A percentile compares a stretch with the other conserved stretches of the same genome.
These are phyloP conservation scores for Syzygium grande DNA, from an alignment of 345 rosid genomes.

Conservation along the genomic window DNA sequence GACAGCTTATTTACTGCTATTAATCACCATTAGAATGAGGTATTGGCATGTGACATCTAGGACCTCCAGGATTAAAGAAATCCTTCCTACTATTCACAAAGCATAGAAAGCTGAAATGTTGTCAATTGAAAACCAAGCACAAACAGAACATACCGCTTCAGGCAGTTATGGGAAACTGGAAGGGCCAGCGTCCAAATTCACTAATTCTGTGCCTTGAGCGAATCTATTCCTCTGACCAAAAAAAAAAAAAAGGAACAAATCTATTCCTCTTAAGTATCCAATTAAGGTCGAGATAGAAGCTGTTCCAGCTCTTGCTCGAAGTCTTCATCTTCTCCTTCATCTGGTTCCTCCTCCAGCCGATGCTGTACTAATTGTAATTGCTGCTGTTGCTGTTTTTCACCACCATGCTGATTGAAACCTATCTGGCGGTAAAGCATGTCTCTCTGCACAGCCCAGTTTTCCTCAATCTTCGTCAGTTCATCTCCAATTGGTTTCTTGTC, in stretches of 20 bases:
- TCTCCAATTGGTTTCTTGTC: constrained; percentile 37
- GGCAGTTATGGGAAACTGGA: not conserved
- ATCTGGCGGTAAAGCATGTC: constrained; percentile 36
- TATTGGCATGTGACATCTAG: not conserved
- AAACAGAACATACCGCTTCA: not conserved
- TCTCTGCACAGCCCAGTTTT: constrained; percentile 49
- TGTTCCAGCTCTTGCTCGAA: constrained; percentile 32
- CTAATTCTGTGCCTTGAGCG: not conserved
- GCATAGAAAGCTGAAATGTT: not conserved
- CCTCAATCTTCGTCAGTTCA: constrained; percentile 31
- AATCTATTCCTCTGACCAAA: not conserved
- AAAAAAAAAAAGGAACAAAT: not conserved
- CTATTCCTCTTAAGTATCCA: not conserved
- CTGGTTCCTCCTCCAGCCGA: not conserved
- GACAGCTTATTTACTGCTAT: not conserved
- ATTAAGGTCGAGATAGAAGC: constrained; percentile 14
- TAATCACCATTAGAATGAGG: not conserved
- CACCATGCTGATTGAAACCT: constrained; percentile 16
- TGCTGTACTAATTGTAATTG: not conserved
- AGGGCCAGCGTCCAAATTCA: not conserved
- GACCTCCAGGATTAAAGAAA: not conserved
- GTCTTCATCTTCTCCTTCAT: constrained; percentile 17
- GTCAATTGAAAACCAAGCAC: not conserved
- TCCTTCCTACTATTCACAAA: not conserved
- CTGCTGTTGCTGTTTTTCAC: constrained; percentile 2